Evolutionary conservation across 2,329 filamentous ascomycete genomes (phyloP).

Genomic region (Aspergillus terreus): DNA sequence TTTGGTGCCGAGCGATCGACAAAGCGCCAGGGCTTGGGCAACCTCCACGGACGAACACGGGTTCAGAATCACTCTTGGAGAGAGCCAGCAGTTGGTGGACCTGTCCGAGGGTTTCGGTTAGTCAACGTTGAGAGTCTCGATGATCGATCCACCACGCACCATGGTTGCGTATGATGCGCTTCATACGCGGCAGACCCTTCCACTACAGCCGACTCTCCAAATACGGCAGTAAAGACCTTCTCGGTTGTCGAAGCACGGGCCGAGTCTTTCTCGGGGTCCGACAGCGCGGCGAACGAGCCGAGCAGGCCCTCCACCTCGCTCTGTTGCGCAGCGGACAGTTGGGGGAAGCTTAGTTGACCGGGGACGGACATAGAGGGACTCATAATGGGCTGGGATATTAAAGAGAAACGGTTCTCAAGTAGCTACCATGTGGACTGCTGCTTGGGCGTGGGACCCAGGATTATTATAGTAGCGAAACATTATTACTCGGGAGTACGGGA

Average conservation of each 20-base stretch:
- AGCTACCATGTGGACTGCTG: no score
- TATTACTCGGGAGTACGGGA: not conserved
- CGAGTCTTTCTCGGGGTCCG: not conserved
- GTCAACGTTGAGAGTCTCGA: no score
- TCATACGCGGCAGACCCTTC: constrained; percentile 4
- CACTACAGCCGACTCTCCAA: constrained; percentile 5
- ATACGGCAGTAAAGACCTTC: constrained; percentile 2
- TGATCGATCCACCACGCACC: not conserved
- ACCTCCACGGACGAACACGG: not conserved
- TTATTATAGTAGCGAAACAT: not conserved
- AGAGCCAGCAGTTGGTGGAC: constrained; percentile 3
- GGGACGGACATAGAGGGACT: not conserved
- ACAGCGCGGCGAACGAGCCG: not conserved
- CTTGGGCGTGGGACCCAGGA: not conserved
- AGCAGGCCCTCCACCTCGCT: not conserved
- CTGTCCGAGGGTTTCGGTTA: not conserved
- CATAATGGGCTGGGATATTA: not conserved
- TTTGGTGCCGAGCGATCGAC: constrained; percentile 6
- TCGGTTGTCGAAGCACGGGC: not conserved
- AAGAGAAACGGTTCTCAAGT: no score
- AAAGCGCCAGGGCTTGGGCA: not conserved
- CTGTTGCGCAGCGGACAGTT: not conserved
- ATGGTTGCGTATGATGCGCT: constrained; percentile 1
- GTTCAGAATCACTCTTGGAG: not conserved
- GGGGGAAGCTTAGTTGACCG: not conserved